These are phyloP conservation scores for Intubia oerlemansii DNA, from an alignment of 2,329 filamentous ascomycete species.

Conservation along the genomic window DNA sequence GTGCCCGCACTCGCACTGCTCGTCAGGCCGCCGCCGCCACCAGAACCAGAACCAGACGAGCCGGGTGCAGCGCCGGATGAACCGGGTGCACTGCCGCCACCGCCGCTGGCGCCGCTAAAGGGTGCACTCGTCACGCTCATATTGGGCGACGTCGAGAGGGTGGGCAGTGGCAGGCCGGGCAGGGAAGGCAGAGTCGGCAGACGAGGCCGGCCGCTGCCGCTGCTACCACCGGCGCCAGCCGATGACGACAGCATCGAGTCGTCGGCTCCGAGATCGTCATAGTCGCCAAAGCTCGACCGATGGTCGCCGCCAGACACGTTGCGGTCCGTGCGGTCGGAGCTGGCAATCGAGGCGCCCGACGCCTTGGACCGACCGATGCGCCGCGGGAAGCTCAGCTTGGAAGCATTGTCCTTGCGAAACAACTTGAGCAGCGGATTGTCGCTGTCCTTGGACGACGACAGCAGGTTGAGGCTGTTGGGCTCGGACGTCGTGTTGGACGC, in stretches of 20 bases:
- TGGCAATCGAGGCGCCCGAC: constrained; percentile 31
- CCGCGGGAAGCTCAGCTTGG: constrained; percentile 42
- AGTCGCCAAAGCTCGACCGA: constrained; percentile 34
- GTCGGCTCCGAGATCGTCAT: constrained; percentile 30
- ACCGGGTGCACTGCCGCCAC: too few relatives aligned
- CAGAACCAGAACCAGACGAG: too few relatives aligned
- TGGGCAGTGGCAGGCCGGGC: too few relatives aligned
- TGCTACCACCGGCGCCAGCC: too few relatives aligned
- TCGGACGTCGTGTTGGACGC: constrained; percentile 32
- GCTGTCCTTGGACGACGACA: constrained; percentile 18
- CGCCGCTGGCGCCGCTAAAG: neutral
- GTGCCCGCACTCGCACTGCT: constrained; percentile 8
- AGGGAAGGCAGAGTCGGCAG: too few relatives aligned
- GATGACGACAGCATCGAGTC: constrained; percentile 11
- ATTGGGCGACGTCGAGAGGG: too few relatives aligned
- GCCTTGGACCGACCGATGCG: constrained; percentile 24
- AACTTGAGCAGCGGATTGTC: constrained; percentile 38
- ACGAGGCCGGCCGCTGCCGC: neutral
- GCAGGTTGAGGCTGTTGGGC: neutral
- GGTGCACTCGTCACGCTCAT: neutral
- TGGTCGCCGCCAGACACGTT: constrained; percentile 28
- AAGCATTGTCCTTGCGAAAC: constrained; percentile 46
- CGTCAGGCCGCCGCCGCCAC: too few relatives aligned
- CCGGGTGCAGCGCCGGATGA: too few relatives aligned
- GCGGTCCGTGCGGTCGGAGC: constrained; percentile 37